phyloP scores from a whole-genome alignment of 2,329 filamentous ascomycete genomes.

The Apiospora malaysiana region DNA sequence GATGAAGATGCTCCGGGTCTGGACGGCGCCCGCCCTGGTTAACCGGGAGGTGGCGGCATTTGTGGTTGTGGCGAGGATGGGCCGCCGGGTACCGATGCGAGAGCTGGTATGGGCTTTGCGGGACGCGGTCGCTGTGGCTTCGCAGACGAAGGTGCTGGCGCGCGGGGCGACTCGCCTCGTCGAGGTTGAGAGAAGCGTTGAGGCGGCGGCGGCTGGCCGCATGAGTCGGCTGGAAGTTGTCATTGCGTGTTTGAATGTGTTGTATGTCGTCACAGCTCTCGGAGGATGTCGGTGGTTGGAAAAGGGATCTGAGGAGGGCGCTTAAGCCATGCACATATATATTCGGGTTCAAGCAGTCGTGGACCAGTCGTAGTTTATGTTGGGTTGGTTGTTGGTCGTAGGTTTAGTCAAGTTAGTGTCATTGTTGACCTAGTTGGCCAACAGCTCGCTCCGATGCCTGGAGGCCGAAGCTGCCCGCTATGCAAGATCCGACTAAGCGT shows the following conservation, averaged over 20 bases:
- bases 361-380: neutral
- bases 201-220: constrained; percentile 34
- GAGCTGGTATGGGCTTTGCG: constrained; percentile 39
- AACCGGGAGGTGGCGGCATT: constrained; percentile 31
- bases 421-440: neutral
- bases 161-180: constrained; percentile 29
- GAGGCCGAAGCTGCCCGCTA: constrained; percentile 16
- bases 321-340: neutral
- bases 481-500: constrained; percentile 8
- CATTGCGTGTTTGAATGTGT: neutral
- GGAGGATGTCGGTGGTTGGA: neutral
- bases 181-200: constrained; percentile 30
- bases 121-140: constrained; percentile 28
- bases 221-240: constrained; percentile 32
- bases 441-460: constrained; percentile 2
- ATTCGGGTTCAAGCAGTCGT: neutral
- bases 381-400: neutral
- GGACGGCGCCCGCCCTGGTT: neutral
- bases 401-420: neutral
- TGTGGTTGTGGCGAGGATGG: constrained; percentile 27
- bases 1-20: constrained; percentile 85
- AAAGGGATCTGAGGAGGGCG: neutral
- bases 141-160: constrained; percentile 28
- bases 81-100: constrained; percentile 34
- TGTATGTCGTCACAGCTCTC: constrained; percentile 8